Base-by-base conservation (phyloP, 2,329 filamentous ascomycete species). In the Colletotrichum chrysophilum region DNA sequence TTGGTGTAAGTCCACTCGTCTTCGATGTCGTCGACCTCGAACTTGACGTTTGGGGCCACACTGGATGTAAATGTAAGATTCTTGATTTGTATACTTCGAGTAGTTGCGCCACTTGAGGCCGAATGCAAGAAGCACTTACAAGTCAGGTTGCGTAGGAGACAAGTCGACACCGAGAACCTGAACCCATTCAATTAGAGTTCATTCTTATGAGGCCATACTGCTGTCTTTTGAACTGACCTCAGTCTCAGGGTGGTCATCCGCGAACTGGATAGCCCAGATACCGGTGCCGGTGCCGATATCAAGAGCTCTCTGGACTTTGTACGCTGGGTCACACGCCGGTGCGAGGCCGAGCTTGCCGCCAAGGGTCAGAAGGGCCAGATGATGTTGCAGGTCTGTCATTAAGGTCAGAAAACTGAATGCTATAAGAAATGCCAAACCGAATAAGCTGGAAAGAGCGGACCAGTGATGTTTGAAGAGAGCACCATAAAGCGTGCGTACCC, bases 1-100 rank as follows among this genome's bases (percentile, higher is more conserved):
- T 84, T 78, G 73, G 86, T 86, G 21, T 78, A 81, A 5, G 87
- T 81, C 90, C 90, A 92, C 1, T 87, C 84, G 74, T 89, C 86
- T 76, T 90, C 88, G 34, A 87, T 82, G 78, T 92, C 90, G 77
- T 91, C 89, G 34, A 91, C 84, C 66, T 91, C 82, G 80, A 91
- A 92, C 24, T 84, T 84, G 64, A 90, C 85, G 78, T 92, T 92
- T 24, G 89, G 86, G 7, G 89, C 89, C 3, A 90, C 85, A 65
- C 87, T 48, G 24, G 21, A 32, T 3, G 10, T n/a, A 21, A 13
- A 32, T 7, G 4, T n/a, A 3, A 32, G 58, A 48, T 0, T 48
- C 5, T 48, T 4, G 43, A 1, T 21, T 7, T 21, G 18, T 48
- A 48, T 5, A 21, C 6, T 2, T 2, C 18, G 5, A 48, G 43